Base-by-base conservation (phyloP, 306 rosid species). In the Sicyos edulis region DNA sequence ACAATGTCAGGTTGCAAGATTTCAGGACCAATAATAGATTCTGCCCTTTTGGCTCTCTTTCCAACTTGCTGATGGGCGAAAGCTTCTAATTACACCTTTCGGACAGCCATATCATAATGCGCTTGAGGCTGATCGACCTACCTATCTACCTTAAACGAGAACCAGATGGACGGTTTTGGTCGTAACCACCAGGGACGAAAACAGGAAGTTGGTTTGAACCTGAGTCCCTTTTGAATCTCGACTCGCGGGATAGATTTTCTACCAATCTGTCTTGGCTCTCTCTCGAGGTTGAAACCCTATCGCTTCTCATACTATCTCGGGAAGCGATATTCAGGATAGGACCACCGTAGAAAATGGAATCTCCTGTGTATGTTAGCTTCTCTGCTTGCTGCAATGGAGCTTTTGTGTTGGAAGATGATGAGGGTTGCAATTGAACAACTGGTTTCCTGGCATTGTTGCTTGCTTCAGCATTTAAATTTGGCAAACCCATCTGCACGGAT, bases 311-410 rank as follows among this genome's bases (percentile, higher is more conserved):
- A 73, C 85, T 81, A 66, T 93, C 96, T 79, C 86, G 87, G 15
- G 81, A 80, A 20, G 93, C 86, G 57, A 73, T 86, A 73, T 87
- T 88, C 80, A 93, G 71, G 11, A 89, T 87, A 1, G 98, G 98
- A 66, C 98, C 98, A 1, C 98, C 96, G 37, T 83, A 93, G 83
- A 93, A 93, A 77, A 93, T 93, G 76, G 96, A 93, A 37, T 90
- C 96, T 73, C 98, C 96, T 1, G 98, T 84, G 85, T 93, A 93
- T 83, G 74, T 88, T 78, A 93, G 87, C 76, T 88, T 90, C 74
- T 93, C 93, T 1, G 82, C 40, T 59, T 80, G 86, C 77, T 83
- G 88, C 70, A 72, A 76, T 58, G 88, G 85, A 84, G 86, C 57
- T 74, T 79, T 83, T 34, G 73, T 80, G 14, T 79, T 72, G 17